Evolutionary conservation across 768 basidiomycete genomes (phyloP).

Genomic region (Dioszegia aurantiaca): DNA sequence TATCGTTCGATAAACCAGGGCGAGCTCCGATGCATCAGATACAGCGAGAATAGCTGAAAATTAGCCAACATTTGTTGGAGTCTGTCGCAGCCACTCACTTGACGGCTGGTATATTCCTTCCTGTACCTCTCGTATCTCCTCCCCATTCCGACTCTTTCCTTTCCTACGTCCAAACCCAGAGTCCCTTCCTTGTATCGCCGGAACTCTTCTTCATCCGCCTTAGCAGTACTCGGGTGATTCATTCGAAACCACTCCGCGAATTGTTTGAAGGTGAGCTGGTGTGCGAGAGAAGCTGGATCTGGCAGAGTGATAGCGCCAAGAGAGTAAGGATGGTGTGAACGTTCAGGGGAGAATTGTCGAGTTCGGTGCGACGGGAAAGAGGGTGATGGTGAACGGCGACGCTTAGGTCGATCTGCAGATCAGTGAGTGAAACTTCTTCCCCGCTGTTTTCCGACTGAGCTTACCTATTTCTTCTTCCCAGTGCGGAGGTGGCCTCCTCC

Average conservation of each 20-base stretch:
- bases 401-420: slow-evolving; percentile 36
- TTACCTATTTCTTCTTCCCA: slow-evolving; percentile 41
- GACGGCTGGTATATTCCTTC: slow-evolving; percentile 78
- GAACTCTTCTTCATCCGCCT: slow-evolving; percentile 42
- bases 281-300: slow-evolving; percentile 37
- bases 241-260: slow-evolving; percentile 46
- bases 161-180: slow-evolving; percentile 23
- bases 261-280: slow-evolving; percentile 35
- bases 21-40: slow-evolving; percentile 90
- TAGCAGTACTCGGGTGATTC: slow-evolving; percentile 42
- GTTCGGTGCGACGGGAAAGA: slow-evolving; percentile 23
- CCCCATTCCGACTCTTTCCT: slow-evolving; percentile 44
- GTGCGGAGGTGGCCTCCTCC: slow-evolving; percentile 26
- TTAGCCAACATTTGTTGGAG: not conserved
- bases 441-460: not conserved
- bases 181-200: slow-evolving; percentile 22
- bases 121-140: slow-evolving; percentile 87
- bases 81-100: slow-evolving; percentile 62
- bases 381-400: slow-evolving; percentile 43
- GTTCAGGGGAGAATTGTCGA: slow-evolving; percentile 29
- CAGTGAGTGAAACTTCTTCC: not conserved
- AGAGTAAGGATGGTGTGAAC: slow-evolving; percentile 11
- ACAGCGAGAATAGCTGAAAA: slow-evolving; percentile 84
- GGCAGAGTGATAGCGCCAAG: slow-evolving; percentile 16
- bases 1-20: slow-evolving; percentile 98